A percentile compares a stretch with the other conserved stretches of the same genome.
phyloP scores from a whole-genome alignment of 129 eudicot genomes.

The Escallonia rubra region DNA sequence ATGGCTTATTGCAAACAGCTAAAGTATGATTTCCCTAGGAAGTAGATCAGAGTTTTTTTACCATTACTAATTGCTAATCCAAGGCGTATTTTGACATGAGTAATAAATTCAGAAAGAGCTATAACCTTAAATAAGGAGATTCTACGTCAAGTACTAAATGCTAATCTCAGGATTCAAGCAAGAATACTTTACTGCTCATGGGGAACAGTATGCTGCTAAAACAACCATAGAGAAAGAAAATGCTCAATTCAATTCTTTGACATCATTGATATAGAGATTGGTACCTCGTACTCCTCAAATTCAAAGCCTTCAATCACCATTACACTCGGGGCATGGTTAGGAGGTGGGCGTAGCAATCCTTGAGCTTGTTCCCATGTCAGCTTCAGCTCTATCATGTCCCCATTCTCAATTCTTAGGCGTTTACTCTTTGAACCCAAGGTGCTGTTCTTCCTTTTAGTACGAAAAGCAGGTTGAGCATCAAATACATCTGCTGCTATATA shows the following conservation, averaged over 20 bases:
- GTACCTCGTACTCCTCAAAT: conserved; percentile 81
- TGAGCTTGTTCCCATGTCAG: conserved; percentile 68
- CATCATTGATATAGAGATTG: conserved; percentile 2
- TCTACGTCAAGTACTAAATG: too few relatives aligned
- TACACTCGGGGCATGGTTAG: conserved; percentile 32
- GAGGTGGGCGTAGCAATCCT: conserved; percentile 57
- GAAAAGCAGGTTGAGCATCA: conserved; percentile 18
- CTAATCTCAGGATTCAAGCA: too few relatives aligned
- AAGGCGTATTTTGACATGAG: too few relatives aligned
- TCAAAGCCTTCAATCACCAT: conserved; percentile 61
- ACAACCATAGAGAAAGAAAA: background rate
- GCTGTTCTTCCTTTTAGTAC: conserved; percentile 51
- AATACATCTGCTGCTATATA: conserved; percentile 17
- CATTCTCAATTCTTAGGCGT: conserved; percentile 37
- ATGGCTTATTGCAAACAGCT: too few relatives aligned
- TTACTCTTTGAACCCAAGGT: conserved; percentile 42
- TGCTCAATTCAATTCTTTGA: background rate
- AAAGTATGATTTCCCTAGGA: too few relatives aligned
- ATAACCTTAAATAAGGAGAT: too few relatives aligned
- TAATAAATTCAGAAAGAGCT: too few relatives aligned
- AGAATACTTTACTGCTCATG: background rate
- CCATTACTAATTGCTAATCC: too few relatives aligned
- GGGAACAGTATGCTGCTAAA: background rate
- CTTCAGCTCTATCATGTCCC: conserved; percentile 41
- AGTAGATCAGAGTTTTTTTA: too few relatives aligned